Evolutionary conservation across 148 eudicot genomes (phyloP), one percentile per base, ranked within the genome.

Genomic region (Chenopodium suecicum): DNA sequence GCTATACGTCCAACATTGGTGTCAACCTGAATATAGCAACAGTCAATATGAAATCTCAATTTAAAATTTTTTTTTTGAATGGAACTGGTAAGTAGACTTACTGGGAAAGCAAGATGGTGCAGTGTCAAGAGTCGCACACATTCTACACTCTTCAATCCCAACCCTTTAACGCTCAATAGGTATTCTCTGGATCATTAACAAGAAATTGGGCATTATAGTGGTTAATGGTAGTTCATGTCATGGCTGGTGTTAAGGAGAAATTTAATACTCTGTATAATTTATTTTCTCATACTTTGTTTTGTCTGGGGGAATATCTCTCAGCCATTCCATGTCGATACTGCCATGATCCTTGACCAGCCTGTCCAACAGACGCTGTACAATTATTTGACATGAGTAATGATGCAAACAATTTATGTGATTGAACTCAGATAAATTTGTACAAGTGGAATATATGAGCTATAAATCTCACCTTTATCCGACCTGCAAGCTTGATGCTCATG

Each of bases 71-170:
- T 1, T 29, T 82, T 62, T 31, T 56, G n/a, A 14, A 60, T 32
- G 65, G 64, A 67, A 41, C 50, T n/a, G 74, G 70, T 23, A 37
- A 37, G 48, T 52, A 64, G 63, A 81, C 97, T 89, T 92, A 97
- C 99, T 11, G 99, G 99, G 84, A 97, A 97, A 41, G 99, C 99
- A 84, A 92, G 97, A 86, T 97, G 99, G 83, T 97, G 99, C 60
- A 97, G 94, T 37, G 99, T 97, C 85, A 97, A 78, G 86, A 97
- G 99, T 79, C 99, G 90, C 47, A 97, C 94, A 81, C 99, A 97
- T 85, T 94, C 99, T 71, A 97, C 99, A 80, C 99, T 97, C 85
- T 97, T 97, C 88, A 97, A 86, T 64, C 99, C 99, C 88, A 97
- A 82, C 25, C 99, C 99, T 83, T 90, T 89, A 54, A 91, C 63